Base-by-base conservation (phyloP, 257 asterid species). In the Fraxinus quadrangulata region DNA sequence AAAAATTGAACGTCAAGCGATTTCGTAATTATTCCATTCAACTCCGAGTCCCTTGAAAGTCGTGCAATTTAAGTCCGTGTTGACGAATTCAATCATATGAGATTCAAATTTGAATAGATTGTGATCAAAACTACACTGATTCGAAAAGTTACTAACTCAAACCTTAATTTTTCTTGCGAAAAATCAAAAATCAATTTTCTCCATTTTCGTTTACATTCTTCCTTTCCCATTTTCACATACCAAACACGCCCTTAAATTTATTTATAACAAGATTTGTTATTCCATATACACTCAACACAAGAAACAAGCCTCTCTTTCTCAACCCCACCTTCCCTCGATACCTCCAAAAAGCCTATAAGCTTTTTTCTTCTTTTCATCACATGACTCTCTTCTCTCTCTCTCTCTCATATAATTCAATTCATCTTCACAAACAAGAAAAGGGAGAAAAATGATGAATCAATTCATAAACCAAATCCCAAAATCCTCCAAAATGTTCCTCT, bases 221-320 rank as follows among this genome's bases (percentile, higher is more conserved):
- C 39, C 47, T 2, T 40, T 40, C 47, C 12, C 13, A 40, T 40
- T 10, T 39, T 21, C 70, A 75, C 56, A 73, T 10, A 68, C 78
- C 81, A 81, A 77, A 71, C 67, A 47, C 26, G 21, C 37, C 75
- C 75, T 42, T 77, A 12, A 2, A 30, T 23, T 77, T 73, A 42
- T 54, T 19, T 56, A 1, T 1, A 63, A 24, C 17, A 63, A 63
- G 11, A 21, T 63, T 4, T 63, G 31, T 61, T 23, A 12, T 11
- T 77, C 63, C 85, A 76, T 77, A 81, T 80, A 80, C 84, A 77
- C 84, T 79, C 85, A 79, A 65, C 82, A 73, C 76, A 24, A 81
- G 59, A 86, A 81, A 86, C 89, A 83, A 85, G 40, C 78, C 85
- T 74, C 83, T 80, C 79, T 77, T 71, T 73, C 84, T 54, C 13